Evolutionary conservation across 805 yeast species (phyloP), one percentile per base, ranked within the genome.

Genomic region (Crinitomyces ghanaensis): DNA sequence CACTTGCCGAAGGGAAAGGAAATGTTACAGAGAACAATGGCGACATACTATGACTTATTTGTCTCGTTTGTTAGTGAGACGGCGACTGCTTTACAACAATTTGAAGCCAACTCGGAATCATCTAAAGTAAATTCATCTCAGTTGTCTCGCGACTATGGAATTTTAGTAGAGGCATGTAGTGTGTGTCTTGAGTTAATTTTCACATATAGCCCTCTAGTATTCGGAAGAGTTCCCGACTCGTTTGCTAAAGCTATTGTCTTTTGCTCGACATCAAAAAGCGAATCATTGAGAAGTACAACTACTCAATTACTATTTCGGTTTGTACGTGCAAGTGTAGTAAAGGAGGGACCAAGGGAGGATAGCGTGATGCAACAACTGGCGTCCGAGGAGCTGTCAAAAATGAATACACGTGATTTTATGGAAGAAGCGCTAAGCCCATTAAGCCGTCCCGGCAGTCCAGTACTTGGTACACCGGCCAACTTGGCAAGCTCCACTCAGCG

Each of bases 241-340:
- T 33, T 39, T 20, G 28, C 42, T 3, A 17, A 44, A 20, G 36
- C 36, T 6, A 19, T 36, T 18, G 39, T 44, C 13, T 11, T 25
- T n/a, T 35, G 42, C 30, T 33, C 42, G 8, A 35, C 24, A n/a
- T 35, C 39, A 22, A 30, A 23, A 12, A 33, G 37, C 26, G 35
- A 33, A 8, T 14, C 36, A 11, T 30, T 39, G 6, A 34, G 38
- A 16, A 23, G 29, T 8, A 27, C 43, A 8, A 33, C 42, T 6
- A 32, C 41, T n/a, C 31, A 30, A 15, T 31, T 38, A 3, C 27
- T 42, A 14, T 22, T 29, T 29, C 34, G 34, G 16, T 38, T 42
- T 20, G 40, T 39, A n/a, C n/a, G n/a, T n/a, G n/a, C n/a, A n/a
- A n/a, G n/a, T n/a, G n/a, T n/a, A n/a, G n/a, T n/a, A n/a, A n/a